Percentiles rank a stretch among this genome's conserved stretches.
Conservation (phyloP, 1,284 basidiomycete genomes). For the Meira miltonrushii region DNA sequence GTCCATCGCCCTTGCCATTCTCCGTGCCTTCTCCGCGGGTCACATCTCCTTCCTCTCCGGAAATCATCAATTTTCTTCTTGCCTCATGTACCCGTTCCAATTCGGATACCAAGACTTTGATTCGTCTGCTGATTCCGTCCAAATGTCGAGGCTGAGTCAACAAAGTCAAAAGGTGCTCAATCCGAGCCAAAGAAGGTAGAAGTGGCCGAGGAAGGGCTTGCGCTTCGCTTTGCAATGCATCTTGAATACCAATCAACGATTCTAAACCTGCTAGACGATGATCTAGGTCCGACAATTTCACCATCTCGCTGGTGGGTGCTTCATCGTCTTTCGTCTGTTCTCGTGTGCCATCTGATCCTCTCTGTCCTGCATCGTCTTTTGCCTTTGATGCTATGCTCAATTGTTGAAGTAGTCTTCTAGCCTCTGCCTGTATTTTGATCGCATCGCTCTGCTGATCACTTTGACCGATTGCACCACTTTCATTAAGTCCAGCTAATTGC, state of each 20-base stretch:
- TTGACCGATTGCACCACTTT: too few relatives aligned
- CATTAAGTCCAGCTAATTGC: too few relatives aligned
- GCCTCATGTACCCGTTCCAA: constrained; percentile 73
- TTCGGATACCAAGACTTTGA: constrained; percentile 87
- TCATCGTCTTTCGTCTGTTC: background rate
- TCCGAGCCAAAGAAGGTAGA: constrained; percentile 70
- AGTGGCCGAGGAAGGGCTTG: constrained; percentile 67
- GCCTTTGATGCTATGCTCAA: constrained; percentile 58
- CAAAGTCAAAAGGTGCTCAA: constrained; percentile 77
- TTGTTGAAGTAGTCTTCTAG: constrained; percentile 59
- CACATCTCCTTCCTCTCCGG: constrained; percentile 9
- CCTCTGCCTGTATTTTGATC: background rate
- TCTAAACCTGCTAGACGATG: constrained; percentile 27
- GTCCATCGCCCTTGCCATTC: background rate
- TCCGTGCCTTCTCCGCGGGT: background rate
- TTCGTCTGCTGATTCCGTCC: constrained; percentile 86
- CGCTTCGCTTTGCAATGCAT: constrained; percentile 26
- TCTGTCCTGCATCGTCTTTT: constrained; percentile 38
- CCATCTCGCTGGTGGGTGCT: constrained; percentile 2
- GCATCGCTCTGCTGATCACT: too few relatives aligned
- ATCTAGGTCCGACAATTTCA: constrained; percentile 19
- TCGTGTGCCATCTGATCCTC: constrained; percentile 54
- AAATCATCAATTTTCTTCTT: constrained; percentile 51
- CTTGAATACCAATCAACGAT: constrained; percentile 23
- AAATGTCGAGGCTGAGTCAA: constrained; percentile 93